Percentiles rank a stretch among this genome's conserved stretches.
Evolutionary conservation across 495 filamentous ascomycete species (phyloP).

Genomic region (Penicillium argentinense): DNA sequence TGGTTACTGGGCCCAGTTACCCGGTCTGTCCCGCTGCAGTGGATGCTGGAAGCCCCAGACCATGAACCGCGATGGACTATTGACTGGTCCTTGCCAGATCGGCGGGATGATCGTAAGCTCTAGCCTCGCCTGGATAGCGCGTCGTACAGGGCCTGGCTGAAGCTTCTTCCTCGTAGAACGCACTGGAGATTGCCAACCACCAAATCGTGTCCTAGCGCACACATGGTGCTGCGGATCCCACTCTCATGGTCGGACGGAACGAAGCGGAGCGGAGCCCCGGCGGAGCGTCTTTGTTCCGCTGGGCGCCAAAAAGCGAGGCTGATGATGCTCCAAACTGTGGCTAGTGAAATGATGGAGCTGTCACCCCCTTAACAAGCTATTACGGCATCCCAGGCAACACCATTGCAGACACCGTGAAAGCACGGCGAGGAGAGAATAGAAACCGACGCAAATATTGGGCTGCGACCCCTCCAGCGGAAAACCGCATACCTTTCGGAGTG

Average conservation of each 20-base stretch:
- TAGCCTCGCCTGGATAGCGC: constrained; percentile 4
- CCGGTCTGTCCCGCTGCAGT: background rate
- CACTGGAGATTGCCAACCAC: constrained; percentile 4
- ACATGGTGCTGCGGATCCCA: constrained; percentile 10
- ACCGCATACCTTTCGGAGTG: constrained; percentile 10
- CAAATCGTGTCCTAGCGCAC: constrained; percentile 2
- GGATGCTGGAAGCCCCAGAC: background rate
- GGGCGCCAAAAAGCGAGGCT: constrained; percentile 9
- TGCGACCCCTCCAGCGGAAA: background rate
- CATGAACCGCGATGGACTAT: constrained; percentile 12
- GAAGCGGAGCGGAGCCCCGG: background rate
- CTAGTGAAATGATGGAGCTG: constrained; percentile 10
- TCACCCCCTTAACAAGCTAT: background rate
- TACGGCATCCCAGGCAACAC: constrained; percentile 14
- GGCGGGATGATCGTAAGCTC: constrained; percentile 14
- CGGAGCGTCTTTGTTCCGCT: background rate
- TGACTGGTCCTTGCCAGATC: constrained; percentile 22
- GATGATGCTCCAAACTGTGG: constrained; percentile 12
- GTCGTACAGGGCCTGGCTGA: constrained; percentile 6
- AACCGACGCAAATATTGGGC: constrained; percentile 1
- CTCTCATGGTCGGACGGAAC: background rate
- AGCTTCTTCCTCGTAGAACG: constrained; percentile 20
- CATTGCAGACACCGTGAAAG: constrained; percentile 3
- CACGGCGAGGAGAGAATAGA: background rate
- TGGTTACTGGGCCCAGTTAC: background rate